phyloP scores from a whole-genome alignment of 2,329 filamentous ascomycete species.

The Microdochium trichocladiopsis region DNA sequence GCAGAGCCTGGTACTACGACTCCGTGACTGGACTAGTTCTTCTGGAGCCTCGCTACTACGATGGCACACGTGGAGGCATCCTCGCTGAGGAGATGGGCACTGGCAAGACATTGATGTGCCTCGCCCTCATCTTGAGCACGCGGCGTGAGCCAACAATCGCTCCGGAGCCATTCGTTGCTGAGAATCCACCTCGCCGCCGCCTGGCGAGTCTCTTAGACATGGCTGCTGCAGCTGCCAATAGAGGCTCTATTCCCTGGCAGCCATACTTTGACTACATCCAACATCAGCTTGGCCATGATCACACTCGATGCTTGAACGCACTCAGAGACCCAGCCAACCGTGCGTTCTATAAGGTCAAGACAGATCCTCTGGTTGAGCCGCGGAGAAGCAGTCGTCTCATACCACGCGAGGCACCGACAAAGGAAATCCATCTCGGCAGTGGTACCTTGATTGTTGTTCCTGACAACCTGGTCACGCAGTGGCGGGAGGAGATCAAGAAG shows the following conservation, averaged over 20 bases:
- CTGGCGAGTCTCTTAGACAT: constrained; percentile 65
- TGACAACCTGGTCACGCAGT: constrained; percentile 76
- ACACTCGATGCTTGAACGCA: constrained; percentile 44
- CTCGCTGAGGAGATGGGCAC: constrained; percentile 74
- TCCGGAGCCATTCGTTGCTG: constrained; percentile 51
- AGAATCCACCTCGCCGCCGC: constrained; percentile 27
- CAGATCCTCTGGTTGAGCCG: constrained; percentile 30
- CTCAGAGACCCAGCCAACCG: constrained; percentile 44
- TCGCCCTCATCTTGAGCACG: constrained; percentile 71
- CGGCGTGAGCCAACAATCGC: constrained; percentile 56
- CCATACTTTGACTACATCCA: constrained; percentile 48
- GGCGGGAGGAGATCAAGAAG: constrained; percentile 72
- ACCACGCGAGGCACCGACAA: constrained; percentile 20
- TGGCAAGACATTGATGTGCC: constrained; percentile 84
- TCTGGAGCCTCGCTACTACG: constrained; percentile 64
- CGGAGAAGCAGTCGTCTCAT: constrained; percentile 29
- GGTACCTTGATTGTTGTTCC: constrained; percentile 76
- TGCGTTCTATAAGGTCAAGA: constrained; percentile 47
- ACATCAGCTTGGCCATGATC: constrained; percentile 37
- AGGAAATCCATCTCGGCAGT: constrained; percentile 55
- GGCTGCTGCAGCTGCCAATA: constrained; percentile 63
- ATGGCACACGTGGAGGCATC: constrained; percentile 68
- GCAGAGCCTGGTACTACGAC: constrained; percentile 63
- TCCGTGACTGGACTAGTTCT: constrained; percentile 54
- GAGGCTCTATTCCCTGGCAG: constrained; percentile 64